Evolutionary conservation across 2,329 filamentous ascomycete species (phyloP).

Genomic region (Scytalidium lignicola): DNA sequence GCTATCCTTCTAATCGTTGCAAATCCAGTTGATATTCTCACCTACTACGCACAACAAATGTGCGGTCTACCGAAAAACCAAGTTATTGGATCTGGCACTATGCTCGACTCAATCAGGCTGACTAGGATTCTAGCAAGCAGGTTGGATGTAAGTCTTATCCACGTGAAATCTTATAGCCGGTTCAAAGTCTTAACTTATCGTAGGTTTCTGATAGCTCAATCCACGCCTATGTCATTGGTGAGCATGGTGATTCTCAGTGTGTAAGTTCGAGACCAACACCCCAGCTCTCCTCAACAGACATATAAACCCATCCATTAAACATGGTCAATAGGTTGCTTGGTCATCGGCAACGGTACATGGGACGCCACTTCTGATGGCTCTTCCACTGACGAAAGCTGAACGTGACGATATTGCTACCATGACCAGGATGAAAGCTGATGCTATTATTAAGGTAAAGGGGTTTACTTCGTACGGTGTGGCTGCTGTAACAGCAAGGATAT

Average conservation of each 20-base stretch:
- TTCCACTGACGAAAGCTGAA: conserved; percentile 25
- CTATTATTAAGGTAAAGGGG: conserved; percentile 44
- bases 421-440: conserved; percentile 40
- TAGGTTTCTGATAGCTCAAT: conserved; percentile 28
- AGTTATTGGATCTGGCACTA: conserved; percentile 49
- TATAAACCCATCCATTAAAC: not conserved
- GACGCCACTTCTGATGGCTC: conserved; percentile 31
- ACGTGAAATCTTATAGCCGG: too few species aligned
- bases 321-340: conserved; percentile 28
- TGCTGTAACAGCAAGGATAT: conserved; percentile 41
- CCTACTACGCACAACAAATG: conserved; percentile 41
- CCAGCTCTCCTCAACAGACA: not conserved
- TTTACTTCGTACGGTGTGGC: conserved; percentile 46
- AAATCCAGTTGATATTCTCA: conserved; percentile 51
- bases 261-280: conserved; percentile 16
- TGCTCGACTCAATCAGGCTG: conserved; percentile 45
- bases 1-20: conserved; percentile 46
- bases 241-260: conserved; percentile 44
- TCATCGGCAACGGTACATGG: conserved; percentile 38
- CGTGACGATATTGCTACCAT: conserved; percentile 34
- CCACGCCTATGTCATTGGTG: conserved; percentile 40
- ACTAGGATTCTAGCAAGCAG: conserved; percentile 37
- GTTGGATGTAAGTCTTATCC: conserved; percentile 32
- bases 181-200: too few species aligned
- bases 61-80: conserved; percentile 42